phyloP scores from a whole-genome alignment of 345 rosid genomes.

The Turritis glabra region DNA sequence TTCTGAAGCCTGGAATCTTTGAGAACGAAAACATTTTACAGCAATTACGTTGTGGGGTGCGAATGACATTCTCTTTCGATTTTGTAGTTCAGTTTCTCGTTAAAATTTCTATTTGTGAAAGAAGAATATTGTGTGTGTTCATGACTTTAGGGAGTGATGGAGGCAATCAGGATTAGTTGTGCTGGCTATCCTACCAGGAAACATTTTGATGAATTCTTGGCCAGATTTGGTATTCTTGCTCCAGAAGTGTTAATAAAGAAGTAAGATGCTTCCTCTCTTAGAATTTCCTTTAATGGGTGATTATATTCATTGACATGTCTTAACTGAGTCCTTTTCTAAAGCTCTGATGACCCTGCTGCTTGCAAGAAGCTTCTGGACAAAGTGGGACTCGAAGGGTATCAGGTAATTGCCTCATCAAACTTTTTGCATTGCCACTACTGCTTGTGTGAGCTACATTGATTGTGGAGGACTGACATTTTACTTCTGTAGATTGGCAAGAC shows the following conservation, averaged over 20 bases:
- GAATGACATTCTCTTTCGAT: conserved; percentile 33
- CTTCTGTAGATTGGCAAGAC: conserved; percentile 43
- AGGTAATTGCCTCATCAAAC: conserved; percentile 52
- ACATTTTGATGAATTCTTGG: conserved; percentile 83
- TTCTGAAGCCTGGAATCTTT: conserved; percentile 93
- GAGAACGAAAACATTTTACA: conserved; percentile 87
- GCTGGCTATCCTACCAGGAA: conserved; percentile 98
- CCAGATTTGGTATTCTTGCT: conserved; percentile 89
- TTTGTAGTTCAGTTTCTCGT: conserved; percentile 8
- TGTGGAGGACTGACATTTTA: conserved; percentile 6
- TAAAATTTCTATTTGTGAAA: not conserved
- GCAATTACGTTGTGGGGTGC: conserved; percentile 97
- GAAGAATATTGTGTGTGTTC: conserved; percentile 4
- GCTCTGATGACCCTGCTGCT: conserved; percentile 86
- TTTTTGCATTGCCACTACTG: conserved; percentile 5
- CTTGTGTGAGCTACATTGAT: conserved; percentile 11
- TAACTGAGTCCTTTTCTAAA: conserved; percentile 38
- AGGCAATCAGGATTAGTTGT: conserved; percentile 98
- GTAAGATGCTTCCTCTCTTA: conserved; percentile 42
- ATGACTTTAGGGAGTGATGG: conserved; percentile 90
- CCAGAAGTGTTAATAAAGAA: conserved; percentile 82
- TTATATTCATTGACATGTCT: not conserved
- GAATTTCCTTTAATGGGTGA: not conserved
- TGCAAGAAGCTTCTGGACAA: conserved; percentile 89
- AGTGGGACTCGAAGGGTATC: conserved; percentile 84